phyloP scores from a whole-genome alignment of 495 filamentous ascomycete genomes.

The Oleoguttula mirabilis region DNA sequence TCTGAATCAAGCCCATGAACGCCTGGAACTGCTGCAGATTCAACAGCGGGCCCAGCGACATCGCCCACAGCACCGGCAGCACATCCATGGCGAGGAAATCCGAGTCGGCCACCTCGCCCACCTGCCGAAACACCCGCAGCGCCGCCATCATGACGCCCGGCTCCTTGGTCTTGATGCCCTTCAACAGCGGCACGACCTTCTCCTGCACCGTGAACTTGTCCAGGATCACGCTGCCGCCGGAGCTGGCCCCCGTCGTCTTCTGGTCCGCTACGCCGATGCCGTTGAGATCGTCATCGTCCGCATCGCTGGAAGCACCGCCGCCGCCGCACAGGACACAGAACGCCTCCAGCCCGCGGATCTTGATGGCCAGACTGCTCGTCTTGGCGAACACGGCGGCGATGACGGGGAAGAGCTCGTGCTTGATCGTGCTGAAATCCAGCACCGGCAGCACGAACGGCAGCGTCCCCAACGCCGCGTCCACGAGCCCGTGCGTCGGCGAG shows the following conservation, averaged over 20 bases:
- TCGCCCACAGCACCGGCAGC: slow-evolving; percentile 78
- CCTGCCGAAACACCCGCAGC: slow-evolving; percentile 66
- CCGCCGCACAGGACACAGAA: slow-evolving; percentile 85
- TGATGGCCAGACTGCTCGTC: slow-evolving; percentile 86
- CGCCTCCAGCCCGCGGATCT: slow-evolving; percentile 79
- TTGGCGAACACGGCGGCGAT: slow-evolving; percentile 81
- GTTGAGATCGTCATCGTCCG: slow-evolving; percentile 52
- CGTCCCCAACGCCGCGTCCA: slow-evolving; percentile 68
- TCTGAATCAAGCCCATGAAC: slow-evolving; percentile 79
- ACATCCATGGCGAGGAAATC: slow-evolving; percentile 93
- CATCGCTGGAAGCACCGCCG: slow-evolving; percentile 27
- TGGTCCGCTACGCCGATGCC: slow-evolving; percentile 33
- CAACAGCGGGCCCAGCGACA: slow-evolving; percentile 80
- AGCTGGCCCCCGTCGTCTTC: slow-evolving; percentile 24
- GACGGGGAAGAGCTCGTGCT: slow-evolving; percentile 87
- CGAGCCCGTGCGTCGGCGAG: slow-evolving; percentile 73
- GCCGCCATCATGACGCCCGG: slow-evolving; percentile 96
- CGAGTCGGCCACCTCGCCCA: slow-evolving; percentile 69
- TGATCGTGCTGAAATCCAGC: slow-evolving; percentile 89
- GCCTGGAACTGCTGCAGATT: slow-evolving; percentile 75
- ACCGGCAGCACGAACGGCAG: slow-evolving; percentile 63
- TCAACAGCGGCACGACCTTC: slow-evolving; percentile 81
- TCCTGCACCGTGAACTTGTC: slow-evolving; percentile 98
- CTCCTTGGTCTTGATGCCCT: slow-evolving; percentile 92
- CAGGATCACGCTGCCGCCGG: slow-evolving; percentile 57